These are phyloP conservation scores for Haplosporangium sp. DNA, from an alignment of 371 early-diverging fungal species.

Conservation along the genomic window DNA sequence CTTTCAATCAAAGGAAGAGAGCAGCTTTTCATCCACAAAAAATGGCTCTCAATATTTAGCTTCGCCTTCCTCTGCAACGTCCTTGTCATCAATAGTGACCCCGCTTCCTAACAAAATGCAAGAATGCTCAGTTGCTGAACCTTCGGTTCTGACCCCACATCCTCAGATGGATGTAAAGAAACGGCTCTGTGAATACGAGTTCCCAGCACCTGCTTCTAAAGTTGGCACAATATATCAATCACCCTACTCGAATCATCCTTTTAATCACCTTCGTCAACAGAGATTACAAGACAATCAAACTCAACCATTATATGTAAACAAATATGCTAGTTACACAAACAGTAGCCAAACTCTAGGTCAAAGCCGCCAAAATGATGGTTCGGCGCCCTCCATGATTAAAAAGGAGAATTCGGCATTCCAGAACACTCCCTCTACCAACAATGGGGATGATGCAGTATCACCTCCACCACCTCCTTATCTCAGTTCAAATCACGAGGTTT, in stretches of 20 bases:
- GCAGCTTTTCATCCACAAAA: slow-evolving; percentile 25
- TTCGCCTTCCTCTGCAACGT: slow-evolving; percentile 23
- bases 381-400: slow-evolving; percentile 37
- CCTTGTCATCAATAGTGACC: slow-evolving; percentile 24
- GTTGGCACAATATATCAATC: slow-evolving; percentile 8
- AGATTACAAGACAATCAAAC: slow-evolving; percentile 9
- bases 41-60: slow-evolving; percentile 23
- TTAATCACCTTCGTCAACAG: slow-evolving; percentile 31
- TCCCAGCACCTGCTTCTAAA: slow-evolving; percentile 2
- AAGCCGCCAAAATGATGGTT: neutral
- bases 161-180: slow-evolving; percentile 14
- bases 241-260: slow-evolving; percentile 26
- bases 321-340: slow-evolving; percentile 28
- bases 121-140: too few species aligned
- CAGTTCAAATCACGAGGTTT: slow-evolving; percentile 33
- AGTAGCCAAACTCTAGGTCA: slow-evolving; percentile 12
- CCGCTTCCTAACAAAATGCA: slow-evolving; percentile 22
- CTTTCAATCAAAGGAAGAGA: slow-evolving; percentile 17
- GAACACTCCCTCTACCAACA: slow-evolving; percentile 9
- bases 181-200: slow-evolving; percentile 28
- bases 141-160: neutral
- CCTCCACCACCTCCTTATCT: slow-evolving; percentile 51
- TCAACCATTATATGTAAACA: slow-evolving; percentile 14
- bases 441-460: slow-evolving; percentile 24
- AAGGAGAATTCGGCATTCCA: slow-evolving; percentile 31